Percentiles rank a stretch among this genome's conserved stretches.
These are phyloP conservation scores for Neocucurbitaria cava DNA, from an alignment of 2,329 filamentous ascomycete species.

Conservation along the genomic window DNA sequence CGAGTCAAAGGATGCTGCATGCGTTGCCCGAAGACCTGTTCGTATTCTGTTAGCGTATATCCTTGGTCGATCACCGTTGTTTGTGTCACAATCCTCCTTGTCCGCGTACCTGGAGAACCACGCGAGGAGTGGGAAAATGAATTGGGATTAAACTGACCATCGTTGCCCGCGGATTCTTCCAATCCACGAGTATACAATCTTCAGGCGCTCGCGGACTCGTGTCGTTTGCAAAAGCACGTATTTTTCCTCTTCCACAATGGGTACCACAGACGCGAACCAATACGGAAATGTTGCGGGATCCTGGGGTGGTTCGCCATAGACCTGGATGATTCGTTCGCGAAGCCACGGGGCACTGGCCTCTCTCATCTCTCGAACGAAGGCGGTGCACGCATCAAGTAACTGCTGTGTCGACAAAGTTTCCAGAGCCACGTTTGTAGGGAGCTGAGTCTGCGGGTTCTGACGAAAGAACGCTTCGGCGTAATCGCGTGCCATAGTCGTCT, in stretches of 20 bases:
- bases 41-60: conserved; percentile 11
- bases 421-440: conserved; percentile 48
- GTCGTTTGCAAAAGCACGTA: conserved; percentile 75
- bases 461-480: conserved; percentile 45
- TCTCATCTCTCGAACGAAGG: conserved; percentile 74
- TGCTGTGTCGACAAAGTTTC: conserved; percentile 72
- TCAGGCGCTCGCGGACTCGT: conserved; percentile 80
- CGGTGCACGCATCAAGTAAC: conserved; percentile 69
- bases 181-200: conserved; percentile 84
- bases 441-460: conserved; percentile 36
- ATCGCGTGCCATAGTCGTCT: conserved; percentile 58
- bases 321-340: conserved; percentile 71
- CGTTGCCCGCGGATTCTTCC: conserved; percentile 71
- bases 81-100: conserved; percentile 1
- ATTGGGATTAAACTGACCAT: conserved; percentile 64
- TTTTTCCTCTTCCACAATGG: conserved; percentile 78
- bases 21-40: conserved; percentile 40
- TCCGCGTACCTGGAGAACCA: conserved; percentile 2
- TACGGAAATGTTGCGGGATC: conserved; percentile 83
- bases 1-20: conserved; percentile 46
- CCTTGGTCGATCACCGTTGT: conserved; percentile 18
- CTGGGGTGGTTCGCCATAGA: conserved; percentile 78
- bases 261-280: conserved; percentile 87
- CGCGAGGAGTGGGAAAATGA: conserved; percentile 2
- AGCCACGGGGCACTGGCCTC: conserved; percentile 76